Percentiles rank a stretch among this genome's conserved stretches.
phyloP scores from a whole-genome alignment of 2,329 filamentous ascomycete genomes.

The Alternaria gaisen region DNA sequence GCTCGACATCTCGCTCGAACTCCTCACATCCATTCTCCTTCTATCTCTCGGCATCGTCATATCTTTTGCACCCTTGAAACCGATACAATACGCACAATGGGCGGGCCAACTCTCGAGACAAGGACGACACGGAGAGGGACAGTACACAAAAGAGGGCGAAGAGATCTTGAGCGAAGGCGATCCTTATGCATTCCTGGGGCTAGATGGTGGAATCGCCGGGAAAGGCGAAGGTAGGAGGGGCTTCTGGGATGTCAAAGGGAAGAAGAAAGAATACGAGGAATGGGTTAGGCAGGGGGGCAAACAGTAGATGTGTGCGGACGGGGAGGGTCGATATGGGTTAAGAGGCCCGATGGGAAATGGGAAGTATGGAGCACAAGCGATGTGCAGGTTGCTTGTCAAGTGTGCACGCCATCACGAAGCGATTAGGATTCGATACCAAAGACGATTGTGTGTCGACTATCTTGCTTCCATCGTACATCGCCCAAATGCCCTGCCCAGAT shows the following conservation, averaged over 20 bases:
- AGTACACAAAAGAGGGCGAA: conserved; percentile 69
- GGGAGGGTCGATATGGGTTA: not conserved
- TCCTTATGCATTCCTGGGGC: conserved; percentile 73
- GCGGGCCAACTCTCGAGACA: conserved; percentile 84
- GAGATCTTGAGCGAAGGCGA: conserved; percentile 73
- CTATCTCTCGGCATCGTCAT: conserved; percentile 85
- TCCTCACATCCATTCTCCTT: conserved; percentile 79
- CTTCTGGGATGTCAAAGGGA: conserved; percentile 87
- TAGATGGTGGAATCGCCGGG: conserved; percentile 63
- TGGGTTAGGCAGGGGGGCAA: conserved; percentile 58
- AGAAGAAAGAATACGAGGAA: conserved; percentile 87
- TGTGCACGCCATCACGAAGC: not conserved
- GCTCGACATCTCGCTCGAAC: conserved; percentile 87
- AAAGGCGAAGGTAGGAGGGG: conserved; percentile 75
- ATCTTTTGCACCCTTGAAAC: conserved; percentile 78
- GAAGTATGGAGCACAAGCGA: not conserved
- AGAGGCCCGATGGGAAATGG: not conserved
- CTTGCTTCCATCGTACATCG: not conserved
- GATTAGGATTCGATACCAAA: not conserved
- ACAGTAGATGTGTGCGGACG: conserved; percentile 9
- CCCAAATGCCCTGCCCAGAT: not conserved
- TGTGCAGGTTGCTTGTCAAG: not conserved
- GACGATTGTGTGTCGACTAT: not conserved
- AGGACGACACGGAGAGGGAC: conserved; percentile 67
- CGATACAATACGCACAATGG: conserved; percentile 85